Evolutionary conservation across 306 rosid species (phyloP).

Genomic region (Glycine soja): DNA sequence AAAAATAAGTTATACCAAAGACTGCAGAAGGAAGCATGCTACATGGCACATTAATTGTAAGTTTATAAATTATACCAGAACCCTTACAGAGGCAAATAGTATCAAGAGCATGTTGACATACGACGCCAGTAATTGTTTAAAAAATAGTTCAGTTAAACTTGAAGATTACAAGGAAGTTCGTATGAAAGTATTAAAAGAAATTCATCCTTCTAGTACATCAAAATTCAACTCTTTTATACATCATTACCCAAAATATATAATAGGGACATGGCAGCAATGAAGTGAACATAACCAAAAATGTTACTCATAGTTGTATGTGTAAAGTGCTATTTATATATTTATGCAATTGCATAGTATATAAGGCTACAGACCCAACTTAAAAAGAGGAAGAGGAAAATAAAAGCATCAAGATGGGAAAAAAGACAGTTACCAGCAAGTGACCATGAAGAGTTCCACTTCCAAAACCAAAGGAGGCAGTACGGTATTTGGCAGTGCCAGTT

Average conservation of each 20-base stretch:
- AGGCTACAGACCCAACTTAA: neutral
- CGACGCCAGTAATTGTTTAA: conserved; percentile 2
- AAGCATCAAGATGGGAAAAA: conserved; percentile 18
- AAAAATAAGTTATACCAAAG: neutral
- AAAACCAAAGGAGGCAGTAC: conserved; percentile 69
- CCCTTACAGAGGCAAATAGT: neutral
- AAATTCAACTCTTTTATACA: neutral
- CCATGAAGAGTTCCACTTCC: conserved; percentile 96
- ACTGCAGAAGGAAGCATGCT: neutral
- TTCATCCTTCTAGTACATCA: neutral
- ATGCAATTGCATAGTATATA: conserved; percentile 13
- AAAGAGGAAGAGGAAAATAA: too few relatives aligned
- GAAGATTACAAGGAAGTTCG: neutral
- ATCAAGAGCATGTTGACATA: neutral
- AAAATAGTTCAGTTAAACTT: neutral
- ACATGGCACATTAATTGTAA: neutral
- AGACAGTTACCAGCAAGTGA: conserved; percentile 81
- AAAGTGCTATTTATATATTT: neutral
- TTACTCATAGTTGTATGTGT: neutral
- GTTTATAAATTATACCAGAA: neutral
- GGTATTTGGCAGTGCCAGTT: conserved; percentile 45
- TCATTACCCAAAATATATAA: neutral
- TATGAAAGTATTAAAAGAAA: neutral
- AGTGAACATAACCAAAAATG: neutral
- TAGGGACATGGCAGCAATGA: neutral